Evolutionary conservation across 345 rosid genomes (phyloP).

Genomic region (Lepidium didymum): DNA sequence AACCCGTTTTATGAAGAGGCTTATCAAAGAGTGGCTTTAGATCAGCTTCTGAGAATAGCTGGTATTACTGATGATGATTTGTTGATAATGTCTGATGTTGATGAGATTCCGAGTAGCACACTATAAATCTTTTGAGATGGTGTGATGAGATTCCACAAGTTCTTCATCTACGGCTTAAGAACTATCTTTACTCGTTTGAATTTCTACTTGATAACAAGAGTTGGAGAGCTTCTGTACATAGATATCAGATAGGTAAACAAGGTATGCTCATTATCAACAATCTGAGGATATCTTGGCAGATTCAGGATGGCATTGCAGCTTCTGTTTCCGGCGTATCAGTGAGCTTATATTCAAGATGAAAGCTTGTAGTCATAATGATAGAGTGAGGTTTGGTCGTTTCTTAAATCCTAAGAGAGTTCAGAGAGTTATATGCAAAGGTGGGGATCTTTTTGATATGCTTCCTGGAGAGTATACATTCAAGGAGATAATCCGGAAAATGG

Average conservation of each 20-base stretch:
- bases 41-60: conserved; percentile 53
- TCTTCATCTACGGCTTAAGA: conserved; percentile 54
- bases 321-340: conserved; percentile 42
- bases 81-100: conserved; percentile 71
- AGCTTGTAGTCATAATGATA: conserved; percentile 55
- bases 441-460: conserved; percentile 58
- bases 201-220: conserved; percentile 54
- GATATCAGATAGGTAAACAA: conserved; percentile 43
- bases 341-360: conserved; percentile 63
- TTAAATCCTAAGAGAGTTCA: conserved; percentile 51
- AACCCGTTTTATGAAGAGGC: conserved; percentile 71
- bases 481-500: conserved; percentile 57
- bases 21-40: conserved; percentile 61
- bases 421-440: conserved; percentile 49
- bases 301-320: conserved; percentile 66
- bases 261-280: conserved; percentile 54
- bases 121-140: conserved; percentile 67
- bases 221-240: conserved; percentile 76
- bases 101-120: conserved; percentile 55
- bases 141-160: conserved; percentile 52
- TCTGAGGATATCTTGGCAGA: conserved; percentile 46
- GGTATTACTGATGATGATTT: conserved; percentile 68
- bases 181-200: conserved; percentile 69
- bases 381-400: conserved; percentile 51
- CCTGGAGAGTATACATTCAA: conserved; percentile 62